Conservation (phyloP, 306 rosid genomes). For the Styphnolobium japonicum region DNA sequence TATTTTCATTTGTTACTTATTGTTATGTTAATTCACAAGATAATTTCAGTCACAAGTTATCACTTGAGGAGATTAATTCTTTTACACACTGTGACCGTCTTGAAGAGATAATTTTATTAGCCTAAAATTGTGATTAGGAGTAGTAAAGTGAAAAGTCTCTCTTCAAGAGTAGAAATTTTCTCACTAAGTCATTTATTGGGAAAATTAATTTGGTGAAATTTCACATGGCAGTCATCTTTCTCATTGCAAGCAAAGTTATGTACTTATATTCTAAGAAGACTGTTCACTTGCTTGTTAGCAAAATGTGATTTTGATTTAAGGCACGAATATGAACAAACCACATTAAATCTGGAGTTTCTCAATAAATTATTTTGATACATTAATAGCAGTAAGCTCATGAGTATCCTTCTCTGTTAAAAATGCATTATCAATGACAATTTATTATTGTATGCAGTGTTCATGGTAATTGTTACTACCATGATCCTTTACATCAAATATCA, state of each 20-base stretch:
- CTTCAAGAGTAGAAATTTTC: background rate
- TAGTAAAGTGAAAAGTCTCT: background rate
- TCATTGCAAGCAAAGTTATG: no score
- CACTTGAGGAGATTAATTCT: background rate
- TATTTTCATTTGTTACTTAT: background rate
- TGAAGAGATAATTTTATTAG: background rate
- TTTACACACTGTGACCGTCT: background rate
- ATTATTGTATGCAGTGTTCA: background rate
- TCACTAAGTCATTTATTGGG: background rate
- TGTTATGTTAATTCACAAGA: background rate
- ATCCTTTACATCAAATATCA: background rate
- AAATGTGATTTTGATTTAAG: background rate
- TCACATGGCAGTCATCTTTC: background rate
- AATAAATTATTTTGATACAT: background rate
- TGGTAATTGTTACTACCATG: background rate
- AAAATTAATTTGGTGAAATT: background rate
- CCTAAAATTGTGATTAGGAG: slow-evolving; percentile 1
- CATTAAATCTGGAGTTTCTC: background rate
- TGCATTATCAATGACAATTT: background rate
- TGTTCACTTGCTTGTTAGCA: background rate
- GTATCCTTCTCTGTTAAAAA: background rate
- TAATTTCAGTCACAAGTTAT: background rate
- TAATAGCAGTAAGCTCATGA: background rate
- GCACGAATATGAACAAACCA: background rate
- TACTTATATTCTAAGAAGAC: background rate